Conservation (phyloP, 2,329 filamentous ascomycete genomes). For the Colletotrichum shisoi region DNA sequence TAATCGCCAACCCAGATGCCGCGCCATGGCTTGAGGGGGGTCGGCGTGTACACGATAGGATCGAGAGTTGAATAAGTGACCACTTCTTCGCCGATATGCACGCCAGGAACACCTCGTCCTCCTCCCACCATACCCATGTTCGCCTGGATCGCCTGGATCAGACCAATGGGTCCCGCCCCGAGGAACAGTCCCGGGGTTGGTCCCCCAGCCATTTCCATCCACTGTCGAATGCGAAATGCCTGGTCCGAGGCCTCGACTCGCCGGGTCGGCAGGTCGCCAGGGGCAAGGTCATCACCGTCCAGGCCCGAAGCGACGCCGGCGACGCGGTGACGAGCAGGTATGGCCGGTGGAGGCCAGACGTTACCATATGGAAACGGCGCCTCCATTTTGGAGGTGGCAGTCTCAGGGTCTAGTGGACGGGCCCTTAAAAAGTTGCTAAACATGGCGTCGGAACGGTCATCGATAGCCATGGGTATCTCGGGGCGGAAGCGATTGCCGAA, state of each 20-base stretch:
- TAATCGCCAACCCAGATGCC: slow-evolving; percentile 96
- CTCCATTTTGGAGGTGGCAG: slow-evolving; percentile 46
- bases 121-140: slow-evolving; percentile 41
- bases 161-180: slow-evolving; percentile 43
- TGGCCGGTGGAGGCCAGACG: slow-evolving; percentile 78
- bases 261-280: slow-evolving; percentile 54
- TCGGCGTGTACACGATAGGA: slow-evolving; percentile 79
- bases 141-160: slow-evolving; percentile 40
- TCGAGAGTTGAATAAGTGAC: slow-evolving; percentile 77
- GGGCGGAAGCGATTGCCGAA: slow-evolving; percentile 54
- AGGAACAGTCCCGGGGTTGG: slow-evolving; percentile 44
- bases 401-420: slow-evolving; percentile 54
- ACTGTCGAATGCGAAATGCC: slow-evolving; percentile 77
- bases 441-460: slow-evolving; percentile 58
- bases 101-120: slow-evolving; percentile 47
- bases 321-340: slow-evolving; percentile 70
- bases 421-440: slow-evolving; percentile 75
- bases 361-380: slow-evolving; percentile 56
- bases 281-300: slow-evolving; percentile 42
- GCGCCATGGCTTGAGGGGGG: slow-evolving; percentile 78
- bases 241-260: slow-evolving; percentile 70
- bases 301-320: slow-evolving; percentile 46
- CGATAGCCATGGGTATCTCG: slow-evolving; percentile 63
- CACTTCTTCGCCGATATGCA: slow-evolving; percentile 63
- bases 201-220: slow-evolving; percentile 70